These are phyloP conservation scores for Pythium dissimile DNA, from an alignment of 352 stramenopile genomes.

Conservation along the genomic window DNA sequence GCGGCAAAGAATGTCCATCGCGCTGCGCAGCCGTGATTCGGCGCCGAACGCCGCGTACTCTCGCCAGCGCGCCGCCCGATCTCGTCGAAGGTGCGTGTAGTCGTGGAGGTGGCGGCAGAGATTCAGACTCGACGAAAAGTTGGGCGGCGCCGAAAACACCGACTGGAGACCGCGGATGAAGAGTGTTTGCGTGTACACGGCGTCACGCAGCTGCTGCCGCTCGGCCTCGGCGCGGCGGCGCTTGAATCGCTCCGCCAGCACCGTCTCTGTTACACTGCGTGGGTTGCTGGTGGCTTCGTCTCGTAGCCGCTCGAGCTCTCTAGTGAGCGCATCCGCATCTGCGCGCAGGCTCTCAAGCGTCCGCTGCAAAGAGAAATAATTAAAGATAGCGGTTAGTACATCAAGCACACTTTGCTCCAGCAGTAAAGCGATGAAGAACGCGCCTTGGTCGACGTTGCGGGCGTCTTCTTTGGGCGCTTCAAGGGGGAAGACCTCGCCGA, in stretches of 20 bases:
- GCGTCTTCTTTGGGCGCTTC: no score
- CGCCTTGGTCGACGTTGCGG: no score
- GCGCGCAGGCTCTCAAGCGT: background rate
- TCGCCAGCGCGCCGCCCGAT: background rate
- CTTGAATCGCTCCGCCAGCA: constrained; percentile 3
- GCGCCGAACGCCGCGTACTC: background rate
- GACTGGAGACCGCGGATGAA: background rate
- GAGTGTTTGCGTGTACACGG: constrained; percentile 2
- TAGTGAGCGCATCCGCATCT: background rate
- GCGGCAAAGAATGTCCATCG: constrained; percentile 12
- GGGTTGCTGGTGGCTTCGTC: background rate
- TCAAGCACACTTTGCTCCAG: no score
- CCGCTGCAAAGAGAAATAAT: background rate
- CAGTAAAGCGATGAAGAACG: no score
- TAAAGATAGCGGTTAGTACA: no score
- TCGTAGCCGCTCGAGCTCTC: background rate
- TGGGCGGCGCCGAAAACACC: background rate
- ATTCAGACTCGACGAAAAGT: background rate
- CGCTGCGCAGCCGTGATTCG: constrained; percentile 4
- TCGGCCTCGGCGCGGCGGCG: constrained; percentile 2
- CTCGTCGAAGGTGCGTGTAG: background rate
- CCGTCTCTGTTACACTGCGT: background rate
- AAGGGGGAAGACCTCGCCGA: no score
- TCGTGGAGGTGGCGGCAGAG: background rate
- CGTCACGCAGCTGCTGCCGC: constrained; percentile 1